Percentiles rank a stretch among this genome's conserved stretches.
Conservation (phyloP, 208 protist species). For the Leishmania major region DNA sequence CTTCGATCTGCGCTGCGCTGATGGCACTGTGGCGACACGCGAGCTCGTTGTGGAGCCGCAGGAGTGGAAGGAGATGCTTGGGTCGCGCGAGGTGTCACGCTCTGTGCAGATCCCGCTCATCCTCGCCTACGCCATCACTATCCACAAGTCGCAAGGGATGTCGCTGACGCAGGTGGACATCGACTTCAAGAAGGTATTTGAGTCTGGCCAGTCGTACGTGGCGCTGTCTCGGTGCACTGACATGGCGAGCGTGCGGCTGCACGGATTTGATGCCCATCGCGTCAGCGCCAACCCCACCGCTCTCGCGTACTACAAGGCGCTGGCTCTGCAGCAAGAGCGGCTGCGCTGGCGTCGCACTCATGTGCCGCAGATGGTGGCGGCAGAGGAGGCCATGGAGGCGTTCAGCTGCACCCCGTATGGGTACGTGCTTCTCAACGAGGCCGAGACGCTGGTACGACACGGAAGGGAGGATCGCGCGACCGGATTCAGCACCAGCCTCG, state of each 20-base stretch:
- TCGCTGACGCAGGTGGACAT: conserved; percentile 83
- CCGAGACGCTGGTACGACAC: not conserved
- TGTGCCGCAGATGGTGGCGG: conserved; percentile 16
- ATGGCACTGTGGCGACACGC: conserved; percentile 20
- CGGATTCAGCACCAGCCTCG: not conserved
- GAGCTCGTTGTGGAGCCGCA: conserved; percentile 80
- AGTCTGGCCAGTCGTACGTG: conserved; percentile 89
- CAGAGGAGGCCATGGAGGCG: not conserved
- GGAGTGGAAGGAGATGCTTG: conserved; percentile 69
- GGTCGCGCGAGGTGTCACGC: conserved; percentile 45
- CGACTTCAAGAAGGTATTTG: conserved; percentile 81
- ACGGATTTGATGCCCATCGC: conserved; percentile 60
- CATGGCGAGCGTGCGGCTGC: conserved; percentile 56
- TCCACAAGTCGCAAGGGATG: conserved; percentile 98
- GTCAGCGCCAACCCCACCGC: conserved; percentile 63
- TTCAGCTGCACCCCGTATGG: conserved; percentile 22
- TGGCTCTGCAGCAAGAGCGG: conserved; percentile 43
- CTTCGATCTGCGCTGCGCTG: conserved; percentile 39
- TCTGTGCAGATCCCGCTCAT: conserved; percentile 91
- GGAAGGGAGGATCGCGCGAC: conserved; percentile 15
- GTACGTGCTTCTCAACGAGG: conserved; percentile 17
- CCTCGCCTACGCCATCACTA: conserved; percentile 96
- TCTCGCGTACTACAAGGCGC: conserved; percentile 83
- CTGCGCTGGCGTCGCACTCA: conserved; percentile 36
- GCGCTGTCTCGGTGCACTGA: conserved; percentile 87